Percentiles rank a stretch among this genome's conserved stretches.
These are phyloP conservation scores for Monilinia laxa DNA, from an alignment of 2,329 filamentous ascomycete genomes.

Conservation along the genomic window DNA sequence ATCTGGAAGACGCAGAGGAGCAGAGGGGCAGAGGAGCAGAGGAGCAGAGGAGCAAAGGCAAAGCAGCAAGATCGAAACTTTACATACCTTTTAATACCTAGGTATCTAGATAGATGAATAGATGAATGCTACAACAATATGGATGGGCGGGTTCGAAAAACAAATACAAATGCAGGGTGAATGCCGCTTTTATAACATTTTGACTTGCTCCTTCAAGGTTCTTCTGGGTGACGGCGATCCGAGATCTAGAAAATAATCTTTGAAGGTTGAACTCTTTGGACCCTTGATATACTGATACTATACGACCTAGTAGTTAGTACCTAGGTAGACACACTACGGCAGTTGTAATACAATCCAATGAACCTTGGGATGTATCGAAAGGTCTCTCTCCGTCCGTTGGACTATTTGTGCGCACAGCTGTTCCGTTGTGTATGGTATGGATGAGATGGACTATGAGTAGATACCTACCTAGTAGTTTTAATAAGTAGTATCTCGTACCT, in stretches of 20 bases:
- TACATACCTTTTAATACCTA: neutral
- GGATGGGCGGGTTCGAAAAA: no score
- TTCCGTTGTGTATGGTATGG: neutral
- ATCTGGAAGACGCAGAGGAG: neutral
- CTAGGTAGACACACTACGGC: no score
- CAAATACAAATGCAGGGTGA: slow-evolving; percentile 2
- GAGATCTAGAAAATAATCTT: slow-evolving; percentile 4
- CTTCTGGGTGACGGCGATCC: neutral
- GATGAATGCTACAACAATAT: no score
- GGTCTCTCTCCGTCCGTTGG: neutral
- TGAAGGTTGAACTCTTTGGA: neutral
- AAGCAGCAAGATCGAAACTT: no score
- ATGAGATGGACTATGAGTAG: no score
- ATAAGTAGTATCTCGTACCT: neutral
- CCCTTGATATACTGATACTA: neutral
- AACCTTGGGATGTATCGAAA: neutral
- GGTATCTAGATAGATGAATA: no score
- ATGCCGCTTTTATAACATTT: slow-evolving; percentile 14
- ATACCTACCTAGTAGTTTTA: neutral
- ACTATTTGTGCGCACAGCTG: neutral
- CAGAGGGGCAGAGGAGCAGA: neutral
- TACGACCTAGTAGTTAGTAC: no score
- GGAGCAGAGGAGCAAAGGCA: neutral
- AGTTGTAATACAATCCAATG: neutral
- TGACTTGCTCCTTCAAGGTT: neutral